A percentile compares a stretch with the other conserved stretches of the same genome.
Evolutionary conservation across 768 basidiomycete species (phyloP).

Genomic region (Gloeophyllum trabeum): DNA sequence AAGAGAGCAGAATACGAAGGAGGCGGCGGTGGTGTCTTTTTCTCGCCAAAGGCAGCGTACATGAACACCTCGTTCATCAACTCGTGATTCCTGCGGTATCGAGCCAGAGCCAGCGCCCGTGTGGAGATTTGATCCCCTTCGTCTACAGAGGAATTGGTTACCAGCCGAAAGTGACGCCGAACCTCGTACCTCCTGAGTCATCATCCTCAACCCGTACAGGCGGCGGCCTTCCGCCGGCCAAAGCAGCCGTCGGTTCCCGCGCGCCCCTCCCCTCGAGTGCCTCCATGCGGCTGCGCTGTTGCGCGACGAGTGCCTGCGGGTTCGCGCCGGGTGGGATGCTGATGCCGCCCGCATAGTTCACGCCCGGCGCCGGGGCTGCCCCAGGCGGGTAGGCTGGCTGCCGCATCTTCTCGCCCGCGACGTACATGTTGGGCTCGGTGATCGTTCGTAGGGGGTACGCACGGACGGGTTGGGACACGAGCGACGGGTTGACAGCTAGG

Average conservation of each 20-base stretch:
- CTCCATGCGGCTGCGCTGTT: conserved; percentile 66
- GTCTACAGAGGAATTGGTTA: no score
- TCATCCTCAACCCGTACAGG: conserved; percentile 37
- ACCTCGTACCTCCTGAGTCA: conserved; percentile 47
- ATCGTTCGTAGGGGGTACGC: conserved; percentile 58
- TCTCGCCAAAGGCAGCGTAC: conserved; percentile 55
- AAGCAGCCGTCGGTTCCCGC: conserved; percentile 32
- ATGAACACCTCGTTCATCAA: conserved; percentile 77
- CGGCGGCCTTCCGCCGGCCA: conserved; percentile 26
- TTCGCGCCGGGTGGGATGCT: conserved; percentile 6
- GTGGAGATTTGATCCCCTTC: conserved; percentile 65
- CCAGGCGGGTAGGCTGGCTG: conserved; percentile 20
- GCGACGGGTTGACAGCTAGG: conserved; percentile 35
- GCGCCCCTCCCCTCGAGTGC: conserved; percentile 45
- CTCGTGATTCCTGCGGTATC: conserved; percentile 76
- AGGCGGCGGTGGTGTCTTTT: conserved; percentile 24
- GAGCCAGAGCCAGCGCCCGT: conserved; percentile 54
- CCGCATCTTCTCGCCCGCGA: conserved; percentile 62
- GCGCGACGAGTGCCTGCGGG: conserved; percentile 59
- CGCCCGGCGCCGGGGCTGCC: conserved; percentile 3
- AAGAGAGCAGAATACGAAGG: conserved; percentile 47
- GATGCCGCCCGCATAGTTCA: conserved; percentile 2
- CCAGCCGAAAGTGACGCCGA: neutral
- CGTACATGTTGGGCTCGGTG: conserved; percentile 57
- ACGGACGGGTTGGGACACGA: conserved; percentile 53